Evolutionary conservation across 2,329 filamentous ascomycete species (phyloP), one percentile per base, ranked within the genome.

Genomic region (Colletotrichum caudatum): DNA sequence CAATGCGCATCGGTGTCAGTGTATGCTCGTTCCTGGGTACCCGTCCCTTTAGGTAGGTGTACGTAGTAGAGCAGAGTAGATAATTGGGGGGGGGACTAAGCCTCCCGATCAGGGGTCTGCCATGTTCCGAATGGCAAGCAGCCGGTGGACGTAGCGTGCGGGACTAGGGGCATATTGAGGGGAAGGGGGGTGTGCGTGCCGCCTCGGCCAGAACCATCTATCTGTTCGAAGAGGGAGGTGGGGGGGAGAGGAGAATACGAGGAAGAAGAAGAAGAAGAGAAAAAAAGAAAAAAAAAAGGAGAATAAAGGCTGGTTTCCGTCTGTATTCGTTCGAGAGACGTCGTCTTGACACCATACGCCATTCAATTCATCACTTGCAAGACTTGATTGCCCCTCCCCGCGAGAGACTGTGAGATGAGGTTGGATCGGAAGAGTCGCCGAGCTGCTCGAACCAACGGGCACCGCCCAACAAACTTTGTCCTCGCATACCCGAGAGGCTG

Each of bases 401-500:
- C 51, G 48, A 14, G 69, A 69, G 39, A 69, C 64, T 66, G 68
- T 39, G 44, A 61, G 59, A 51, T 44, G 39, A 53, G 46, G 53
- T 46, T 58, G 44, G 64, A 41, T 33, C 41, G 41, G 44, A 41
- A 26, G 33, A 51, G 41, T 23, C 59, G 65, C 59, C 59, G 64
- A 64, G 65, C 59, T 64, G 44, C 37, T 64, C 44, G 37, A 41
- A 51, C 46, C 54, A 71, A 69, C 69, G 69, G 69, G 65, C 66
- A 46, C 14, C 46, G n/a, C 59, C 41, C 65, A 56, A 64, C 65
- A 71, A 62, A 69, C 65, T 71, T 64, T 64, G 58, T 53, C 58
- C 69, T 71, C 65, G 69, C 69, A 71, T 69, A 54, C 53, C 64
- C 53, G 58, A 58, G 23, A 63, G 48, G n/a, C 50, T 62, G 44